Evolutionary conservation across 2,329 filamentous ascomycete genomes (phyloP).

Genomic region (Diaporthe ampelina): DNA sequence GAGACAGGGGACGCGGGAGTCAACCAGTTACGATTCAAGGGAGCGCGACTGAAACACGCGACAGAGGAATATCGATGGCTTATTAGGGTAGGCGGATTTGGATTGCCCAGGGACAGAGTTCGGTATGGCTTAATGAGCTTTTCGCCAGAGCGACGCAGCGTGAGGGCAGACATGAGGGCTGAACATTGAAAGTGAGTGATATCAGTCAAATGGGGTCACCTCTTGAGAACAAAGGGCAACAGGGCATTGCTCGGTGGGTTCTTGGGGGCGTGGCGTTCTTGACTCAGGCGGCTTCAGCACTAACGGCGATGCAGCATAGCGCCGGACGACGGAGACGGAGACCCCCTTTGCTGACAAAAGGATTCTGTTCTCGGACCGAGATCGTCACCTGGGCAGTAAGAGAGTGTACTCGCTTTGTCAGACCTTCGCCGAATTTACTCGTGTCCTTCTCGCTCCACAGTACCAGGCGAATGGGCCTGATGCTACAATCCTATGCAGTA

Average conservation of each 20-base stretch:
- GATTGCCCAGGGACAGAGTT: not conserved
- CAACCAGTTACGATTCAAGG: not conserved
- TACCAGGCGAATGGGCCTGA: not conserved
- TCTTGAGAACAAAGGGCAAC: not conserved
- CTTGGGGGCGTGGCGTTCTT: not conserved
- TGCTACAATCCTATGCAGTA: not conserved
- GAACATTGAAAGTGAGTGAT: not conserved
- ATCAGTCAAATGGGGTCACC: not conserved
- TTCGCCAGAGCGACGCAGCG: not conserved
- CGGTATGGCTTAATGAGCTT: not conserved
- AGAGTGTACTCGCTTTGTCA: not conserved
- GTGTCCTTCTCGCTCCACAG: not conserved
- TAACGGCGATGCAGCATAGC: not conserved
- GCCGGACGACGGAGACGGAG: not conserved
- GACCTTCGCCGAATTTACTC: no score
- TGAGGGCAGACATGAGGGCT: not conserved
- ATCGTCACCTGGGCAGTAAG: not conserved
- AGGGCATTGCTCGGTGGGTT: not conserved
- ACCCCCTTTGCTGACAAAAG: not conserved
- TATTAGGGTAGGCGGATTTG: not conserved
- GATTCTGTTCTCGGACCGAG: not conserved
- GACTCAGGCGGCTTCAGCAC: constrained; percentile 10
- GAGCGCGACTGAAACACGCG: not conserved
- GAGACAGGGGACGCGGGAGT: no score
- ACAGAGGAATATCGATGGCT: not conserved